Conservation (phyloP, 1,284 basidiomycete genomes). For the Sporisorium exsertum region DNA sequence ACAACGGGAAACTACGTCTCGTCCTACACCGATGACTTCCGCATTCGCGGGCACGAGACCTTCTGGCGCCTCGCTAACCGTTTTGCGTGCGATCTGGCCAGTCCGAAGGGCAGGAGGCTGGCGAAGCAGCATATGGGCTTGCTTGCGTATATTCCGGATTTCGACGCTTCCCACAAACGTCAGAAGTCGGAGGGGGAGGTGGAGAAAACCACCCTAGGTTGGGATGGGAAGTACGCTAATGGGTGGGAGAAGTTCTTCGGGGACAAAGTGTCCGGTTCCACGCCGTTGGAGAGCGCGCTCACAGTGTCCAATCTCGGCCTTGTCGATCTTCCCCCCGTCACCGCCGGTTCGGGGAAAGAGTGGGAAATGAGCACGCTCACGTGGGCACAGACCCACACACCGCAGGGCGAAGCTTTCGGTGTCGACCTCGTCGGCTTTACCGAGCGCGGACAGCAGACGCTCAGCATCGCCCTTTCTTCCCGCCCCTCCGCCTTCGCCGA, state of each 20-base stretch:
- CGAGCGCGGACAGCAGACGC: background rate
- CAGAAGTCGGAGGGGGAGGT: background rate
- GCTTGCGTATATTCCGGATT: constrained; percentile 33
- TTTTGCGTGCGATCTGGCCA: constrained; percentile 1
- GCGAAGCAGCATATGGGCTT: constrained; percentile 24
- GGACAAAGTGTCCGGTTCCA: background rate
- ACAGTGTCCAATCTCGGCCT: constrained; percentile 36
- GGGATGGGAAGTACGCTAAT: constrained; percentile 2
- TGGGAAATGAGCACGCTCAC: background rate
- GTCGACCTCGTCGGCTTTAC: constrained; percentile 22
- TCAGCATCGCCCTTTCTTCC: constrained; percentile 13
- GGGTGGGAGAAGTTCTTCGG: constrained; percentile 44
- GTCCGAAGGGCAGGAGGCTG: background rate
- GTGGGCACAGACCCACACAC: constrained; percentile 25
- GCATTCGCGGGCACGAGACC: background rate
- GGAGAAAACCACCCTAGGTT: background rate
- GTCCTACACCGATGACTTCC: background rate
- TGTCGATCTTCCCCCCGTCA: background rate
- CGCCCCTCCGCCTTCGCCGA: constrained; percentile 14
- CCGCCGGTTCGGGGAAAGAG: background rate
- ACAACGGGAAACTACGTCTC: constrained; percentile 40
- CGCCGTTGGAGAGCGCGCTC: constrained; percentile 16
- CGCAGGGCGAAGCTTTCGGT: constrained; percentile 29
- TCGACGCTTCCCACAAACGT: background rate
- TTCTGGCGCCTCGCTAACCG: constrained; percentile 21